Evolutionary conservation across 23 red algal species (phyloP).

Genomic region (Gracilaria domingensis): DNA sequence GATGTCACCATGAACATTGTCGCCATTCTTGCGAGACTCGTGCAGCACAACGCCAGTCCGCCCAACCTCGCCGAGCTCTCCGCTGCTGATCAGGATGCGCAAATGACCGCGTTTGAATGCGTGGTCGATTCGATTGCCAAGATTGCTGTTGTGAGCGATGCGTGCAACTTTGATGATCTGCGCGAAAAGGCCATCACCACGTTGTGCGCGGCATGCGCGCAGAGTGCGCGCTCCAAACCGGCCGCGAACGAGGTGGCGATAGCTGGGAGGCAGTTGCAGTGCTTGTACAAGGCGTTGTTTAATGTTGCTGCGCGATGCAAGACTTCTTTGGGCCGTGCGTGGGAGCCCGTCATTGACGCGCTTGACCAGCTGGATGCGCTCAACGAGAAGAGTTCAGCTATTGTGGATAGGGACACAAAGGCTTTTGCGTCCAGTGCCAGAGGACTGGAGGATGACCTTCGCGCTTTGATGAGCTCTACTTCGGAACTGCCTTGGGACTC

Average conservation of each 20-base stretch:
- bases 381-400: not conserved
- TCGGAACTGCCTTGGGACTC: conserved; percentile 29
- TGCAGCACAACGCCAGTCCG: not conserved
- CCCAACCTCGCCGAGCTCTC: not conserved
- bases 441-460: not conserved
- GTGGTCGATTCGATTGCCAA: conserved; percentile 1
- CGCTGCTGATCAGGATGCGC: not conserved
- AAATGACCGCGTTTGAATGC: not conserved
- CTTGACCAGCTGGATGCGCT: conserved; percentile 47
- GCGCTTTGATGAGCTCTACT: not conserved
- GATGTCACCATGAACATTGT: conserved; percentile 6
- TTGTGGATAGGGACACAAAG: not conserved
- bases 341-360: conserved; percentile 43
- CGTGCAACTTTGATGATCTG: conserved; percentile 21
- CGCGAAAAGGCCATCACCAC: conserved; percentile 37
- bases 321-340: conserved; percentile 18
- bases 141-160: conserved; percentile 26
- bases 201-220: conserved; percentile 27
- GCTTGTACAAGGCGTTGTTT: conserved; percentile 41
- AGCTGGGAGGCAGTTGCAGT: not conserved
- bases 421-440: not conserved
- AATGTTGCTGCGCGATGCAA: conserved; percentile 28
- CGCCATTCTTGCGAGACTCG: not conserved
- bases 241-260: not conserved
- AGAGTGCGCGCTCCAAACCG: not conserved